phyloP scores from a whole-genome alignment of 78 protist genomes.

The Planoprotostelium fungivorum region DNA sequence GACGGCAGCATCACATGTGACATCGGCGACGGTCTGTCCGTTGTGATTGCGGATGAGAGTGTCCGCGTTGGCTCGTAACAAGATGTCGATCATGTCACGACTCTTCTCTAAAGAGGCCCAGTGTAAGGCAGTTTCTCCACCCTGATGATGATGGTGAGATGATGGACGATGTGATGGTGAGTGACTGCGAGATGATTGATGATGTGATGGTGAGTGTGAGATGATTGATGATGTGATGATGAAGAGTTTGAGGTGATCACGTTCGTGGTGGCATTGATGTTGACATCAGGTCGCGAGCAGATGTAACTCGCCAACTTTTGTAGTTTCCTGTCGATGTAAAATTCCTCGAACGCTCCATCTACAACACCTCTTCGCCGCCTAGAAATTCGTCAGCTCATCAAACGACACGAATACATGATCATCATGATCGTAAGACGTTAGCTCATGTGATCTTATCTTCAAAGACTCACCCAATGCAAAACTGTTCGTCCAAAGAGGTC shows the following conservation, averaged over 20 bases:
- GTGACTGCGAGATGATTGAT: too few relatives aligned
- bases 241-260: too few relatives aligned
- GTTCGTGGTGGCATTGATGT: not conserved
- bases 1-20: not conserved
- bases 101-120: not conserved
- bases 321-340: not conserved
- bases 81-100: not conserved
- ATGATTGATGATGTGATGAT: not conserved
- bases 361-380: not conserved
- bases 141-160: not conserved
- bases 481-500: not conserved
- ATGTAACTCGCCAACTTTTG: not conserved
- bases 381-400: too few relatives aligned
- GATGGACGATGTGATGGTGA: not conserved
- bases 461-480: not conserved
- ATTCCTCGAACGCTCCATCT: not conserved
- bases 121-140: not conserved
- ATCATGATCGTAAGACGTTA: too few relatives aligned
- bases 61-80: not conserved
- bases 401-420: too few relatives aligned
- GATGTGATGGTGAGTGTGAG: not conserved
- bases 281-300: not conserved
- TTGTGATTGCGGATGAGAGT: not conserved
- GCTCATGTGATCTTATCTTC: too few relatives aligned
- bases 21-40: not conserved